A percentile compares a stretch with the other conserved stretches of the same genome.
Evolutionary conservation across 176 grass and related monocot species (phyloP).

Genomic region (Oryza officinalis): DNA sequence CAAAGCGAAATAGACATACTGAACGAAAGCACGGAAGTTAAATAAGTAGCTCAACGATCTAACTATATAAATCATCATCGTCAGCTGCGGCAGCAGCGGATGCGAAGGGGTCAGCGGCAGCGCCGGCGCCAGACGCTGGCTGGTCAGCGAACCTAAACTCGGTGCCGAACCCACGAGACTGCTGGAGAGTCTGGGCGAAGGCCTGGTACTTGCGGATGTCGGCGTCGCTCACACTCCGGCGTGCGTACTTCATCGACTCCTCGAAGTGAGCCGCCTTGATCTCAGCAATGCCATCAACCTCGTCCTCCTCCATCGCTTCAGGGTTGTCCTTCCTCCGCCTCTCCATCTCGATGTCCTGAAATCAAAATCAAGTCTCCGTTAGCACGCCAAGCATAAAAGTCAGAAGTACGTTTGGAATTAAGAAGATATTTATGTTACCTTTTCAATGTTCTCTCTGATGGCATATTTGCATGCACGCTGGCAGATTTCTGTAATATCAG

Average conservation of each 20-base stretch:
- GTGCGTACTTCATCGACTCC: conserved; percentile 87
- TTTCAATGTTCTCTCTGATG: conserved; percentile 89
- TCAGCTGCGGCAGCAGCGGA: conserved; percentile 50
- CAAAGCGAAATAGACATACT: not conserved
- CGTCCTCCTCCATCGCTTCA: conserved; percentile 89
- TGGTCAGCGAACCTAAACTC: conserved; percentile 79
- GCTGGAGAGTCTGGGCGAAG: conserved; percentile 88
- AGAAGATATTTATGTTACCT: conserved; percentile 35
- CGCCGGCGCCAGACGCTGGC: conserved; percentile 1
- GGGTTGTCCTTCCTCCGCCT: conserved; percentile 65
- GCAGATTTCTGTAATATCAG: conserved; percentile 91
- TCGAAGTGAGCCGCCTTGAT: conserved; percentile 81
- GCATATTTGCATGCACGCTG: conserved; percentile 90
- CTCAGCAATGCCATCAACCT: conserved; percentile 69
- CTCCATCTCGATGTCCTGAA: conserved; percentile 80
- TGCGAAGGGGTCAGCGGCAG: conserved; percentile 58
- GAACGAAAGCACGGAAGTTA: not conserved
- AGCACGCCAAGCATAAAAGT: not conserved
- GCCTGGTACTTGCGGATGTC: conserved; percentile 91
- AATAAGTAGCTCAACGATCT: not conserved
- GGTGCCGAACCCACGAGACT: conserved; percentile 73
- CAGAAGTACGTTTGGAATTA: no score
- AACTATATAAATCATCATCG: conserved; percentile 86
- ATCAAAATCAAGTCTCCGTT: not conserved
- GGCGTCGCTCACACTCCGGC: conserved; percentile 75